phyloP scores from a whole-genome alignment of 2,329 filamentous ascomycete species.

The Ilyonectria sp. region DNA sequence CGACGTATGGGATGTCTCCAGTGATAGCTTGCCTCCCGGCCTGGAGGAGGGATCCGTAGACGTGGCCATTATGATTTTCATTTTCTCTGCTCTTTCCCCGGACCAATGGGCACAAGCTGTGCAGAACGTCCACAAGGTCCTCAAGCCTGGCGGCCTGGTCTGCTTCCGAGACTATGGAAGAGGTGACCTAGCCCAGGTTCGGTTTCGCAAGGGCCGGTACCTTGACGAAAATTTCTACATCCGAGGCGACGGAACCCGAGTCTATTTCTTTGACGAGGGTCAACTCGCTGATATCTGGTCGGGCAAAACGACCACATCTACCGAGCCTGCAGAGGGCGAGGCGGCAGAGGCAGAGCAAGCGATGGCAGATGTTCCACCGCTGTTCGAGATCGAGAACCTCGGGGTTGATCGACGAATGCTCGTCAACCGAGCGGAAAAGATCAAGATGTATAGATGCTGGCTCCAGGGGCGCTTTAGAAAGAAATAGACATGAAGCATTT shows the following conservation, averaged over 20 bases:
- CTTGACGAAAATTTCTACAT: constrained; percentile 98
- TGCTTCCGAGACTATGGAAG: constrained; percentile 97
- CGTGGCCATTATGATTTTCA: constrained; percentile 94
- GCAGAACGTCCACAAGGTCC: constrained; percentile 82
- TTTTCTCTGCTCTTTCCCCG: constrained; percentile 93
- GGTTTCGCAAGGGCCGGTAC: constrained; percentile 96
- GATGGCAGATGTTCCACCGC: constrained; percentile 46
- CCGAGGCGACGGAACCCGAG: constrained; percentile 92
- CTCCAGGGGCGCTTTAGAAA: constrained; percentile 88
- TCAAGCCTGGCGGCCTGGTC: constrained; percentile 94
- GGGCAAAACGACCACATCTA: constrained; percentile 52
- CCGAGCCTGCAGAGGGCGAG: constrained; percentile 22
- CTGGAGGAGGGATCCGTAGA: constrained; percentile 87
- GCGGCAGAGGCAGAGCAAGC: constrained; percentile 35
- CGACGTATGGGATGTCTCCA: constrained; percentile 94
- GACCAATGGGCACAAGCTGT: constrained; percentile 88
- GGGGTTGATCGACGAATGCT: constrained; percentile 90
- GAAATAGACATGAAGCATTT: constrained; percentile 59
- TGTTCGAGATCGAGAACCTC: constrained; percentile 82
- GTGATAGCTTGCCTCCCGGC: constrained; percentile 80
- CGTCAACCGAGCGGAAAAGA: constrained; percentile 89
- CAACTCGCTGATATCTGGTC: constrained; percentile 87
- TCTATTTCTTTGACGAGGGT: constrained; percentile 96
- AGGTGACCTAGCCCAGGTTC: constrained; percentile 94
- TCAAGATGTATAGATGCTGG: constrained; percentile 99